A percentile compares a stretch with the other conserved stretches of the same genome.
These are phyloP conservation scores for Copromyces sp. DNA, from an alignment of 495 filamentous ascomycete genomes.

Conservation along the genomic window DNA sequence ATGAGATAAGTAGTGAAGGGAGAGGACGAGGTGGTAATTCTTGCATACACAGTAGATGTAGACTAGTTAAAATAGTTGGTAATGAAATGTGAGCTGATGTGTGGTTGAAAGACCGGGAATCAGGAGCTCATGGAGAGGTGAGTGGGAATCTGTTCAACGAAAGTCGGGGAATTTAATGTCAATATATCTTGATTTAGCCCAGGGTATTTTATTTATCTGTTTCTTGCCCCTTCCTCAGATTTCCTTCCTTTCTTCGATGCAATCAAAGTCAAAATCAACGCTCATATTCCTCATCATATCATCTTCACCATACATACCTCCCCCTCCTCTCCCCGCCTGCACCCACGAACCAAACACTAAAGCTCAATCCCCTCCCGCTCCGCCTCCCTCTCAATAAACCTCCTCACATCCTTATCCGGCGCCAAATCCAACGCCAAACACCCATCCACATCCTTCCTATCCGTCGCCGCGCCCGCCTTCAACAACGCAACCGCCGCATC, in stretches of 20 bases:
- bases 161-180: not conserved
- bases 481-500: conserved; percentile 75
- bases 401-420: conserved; percentile 55
- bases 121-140: not conserved
- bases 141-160: not conserved
- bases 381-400: conserved; percentile 68
- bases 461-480: conserved; percentile 73
- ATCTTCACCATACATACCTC: not conserved
- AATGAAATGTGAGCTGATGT: not conserved
- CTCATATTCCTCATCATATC: not conserved
- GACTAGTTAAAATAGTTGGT: not conserved
- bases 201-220: not conserved
- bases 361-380: conserved; percentile 80
- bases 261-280: not conserved
- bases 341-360: conserved; percentile 9
- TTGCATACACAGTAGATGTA: not conserved
- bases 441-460: conserved; percentile 67
- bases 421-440: conserved; percentile 68
- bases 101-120: not conserved
- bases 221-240: not conserved
- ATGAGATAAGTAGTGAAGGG: conserved; percentile 32
- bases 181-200: not conserved
- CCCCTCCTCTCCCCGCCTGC: not conserved
- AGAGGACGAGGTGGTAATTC: not conserved
- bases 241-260: not conserved